Base-by-base conservation (phyloP, 352 stramenopile species). In the Phytophthora citrophthora region DNA sequence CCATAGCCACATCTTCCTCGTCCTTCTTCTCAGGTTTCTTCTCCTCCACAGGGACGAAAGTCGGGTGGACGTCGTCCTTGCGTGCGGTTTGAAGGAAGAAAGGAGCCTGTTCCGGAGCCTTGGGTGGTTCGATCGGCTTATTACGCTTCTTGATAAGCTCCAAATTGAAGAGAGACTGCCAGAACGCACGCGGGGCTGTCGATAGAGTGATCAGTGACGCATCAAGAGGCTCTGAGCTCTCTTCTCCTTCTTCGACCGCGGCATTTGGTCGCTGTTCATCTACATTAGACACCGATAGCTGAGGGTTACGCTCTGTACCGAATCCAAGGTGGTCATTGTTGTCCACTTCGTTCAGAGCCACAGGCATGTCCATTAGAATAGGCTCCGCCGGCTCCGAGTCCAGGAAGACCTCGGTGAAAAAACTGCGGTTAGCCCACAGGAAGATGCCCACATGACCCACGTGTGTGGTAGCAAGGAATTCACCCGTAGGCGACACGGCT, bases 101-200 rank as follows among this genome's bases (percentile, higher is more conserved):
- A 38, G 96, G 96, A 36, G 96, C 96, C 54, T 93, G 85, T 45
- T 96, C 93, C 4, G 95, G 95, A 12, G 97, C 97, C 72, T 98
- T 97, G 0, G 94, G 95, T 13, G 96, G 85, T 59, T 98, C 93
- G 23, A 93, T 96, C 7, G 96, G 95, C 67, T 98, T 98, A 78
- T 99, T 99, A 23, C 96, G 81, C 70, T 98, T 89, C 68, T 98
- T 98, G 57, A 99, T 97, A 31, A 98, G 75, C 63, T 98, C 95
- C 38, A 98, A 78, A 44, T 97, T 83, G 68, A 97, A 96, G 13
- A 98, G 72, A 41, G 89, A 93, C 49, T 94, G 80, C 93, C 93
- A 98, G 48, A 97, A 92, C 5, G 83, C 88, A 50, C 88, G 83
- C 8, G 93, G 90, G 7, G 76, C 79, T 3, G 69, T 90, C 26